Evolutionary conservation across 2,329 filamentous ascomycete genomes (phyloP), one percentile per base, ranked within the genome.

Genomic region (Blastomyces emzantsi): DNA sequence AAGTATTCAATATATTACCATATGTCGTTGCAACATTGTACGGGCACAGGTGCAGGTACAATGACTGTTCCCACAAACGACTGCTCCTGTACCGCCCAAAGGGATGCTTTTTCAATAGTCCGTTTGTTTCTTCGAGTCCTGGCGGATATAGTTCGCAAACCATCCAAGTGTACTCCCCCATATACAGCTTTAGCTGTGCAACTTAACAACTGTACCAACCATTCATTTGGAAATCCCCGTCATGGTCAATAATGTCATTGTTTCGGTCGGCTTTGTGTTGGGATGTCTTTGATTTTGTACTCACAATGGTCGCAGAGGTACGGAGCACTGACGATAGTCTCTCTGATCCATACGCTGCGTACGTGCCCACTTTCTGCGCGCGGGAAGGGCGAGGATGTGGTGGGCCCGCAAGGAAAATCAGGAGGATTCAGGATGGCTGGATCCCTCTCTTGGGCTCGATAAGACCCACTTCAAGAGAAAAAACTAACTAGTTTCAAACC

Each of bases 161-260:
- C 19, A 25, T 25, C 57, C 22, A 60, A 15, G 17, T 25, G 55
- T 58, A 11, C 36, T 11, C 36, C 36, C 9, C 36, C 36, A 39
- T 39, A 39, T 39, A 28, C 55, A 58, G 43, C 30, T 45, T 3
- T 19, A 45, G 5, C 43, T n/a, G 54, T 57, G 55, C 57, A 30
- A 33, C 41, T 49, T 17, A 11, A 30, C 43, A 41, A 17, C 22
- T 47, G 22, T 3, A n/a, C 52, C 30, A 55, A 39, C 36, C 36
- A 39, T 39, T 39, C 9, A 39, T 39, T 28, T 28, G 11, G 49
- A 28, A 25, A 19, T 36, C 30, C 52, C 52, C 28, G 15, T 36
- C 52, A 30, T n/a, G 4, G 43, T 60, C 41, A 60, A 36, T 60
- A 60, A 60, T 60, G 57, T 60, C 39, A 60, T 49, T 60, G 57